Evolutionary conservation across 2,329 filamentous ascomycete genomes (phyloP).

Genomic region (Tolypocladium ovalisporum): DNA sequence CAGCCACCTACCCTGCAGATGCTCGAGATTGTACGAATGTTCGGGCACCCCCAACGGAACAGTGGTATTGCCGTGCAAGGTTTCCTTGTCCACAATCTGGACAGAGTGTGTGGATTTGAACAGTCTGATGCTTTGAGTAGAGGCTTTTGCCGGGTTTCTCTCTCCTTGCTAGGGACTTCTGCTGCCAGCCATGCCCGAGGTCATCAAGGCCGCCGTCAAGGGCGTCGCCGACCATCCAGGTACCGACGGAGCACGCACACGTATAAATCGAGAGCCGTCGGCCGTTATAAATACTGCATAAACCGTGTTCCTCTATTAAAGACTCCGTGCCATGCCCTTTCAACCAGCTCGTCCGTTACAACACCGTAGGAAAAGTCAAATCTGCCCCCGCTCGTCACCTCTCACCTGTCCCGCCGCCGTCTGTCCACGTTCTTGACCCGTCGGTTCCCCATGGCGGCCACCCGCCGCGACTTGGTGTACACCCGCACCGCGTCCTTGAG

Average conservation of each 20-base stretch:
- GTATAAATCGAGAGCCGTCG: neutral
- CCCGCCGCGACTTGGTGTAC: constrained; percentile 53
- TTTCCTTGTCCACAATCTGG: too few relatives aligned
- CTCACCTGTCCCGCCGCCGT: constrained; percentile 10
- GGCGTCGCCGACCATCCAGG: neutral
- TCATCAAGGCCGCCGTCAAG: neutral
- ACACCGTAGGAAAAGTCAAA: neutral
- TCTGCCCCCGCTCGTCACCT: neutral
- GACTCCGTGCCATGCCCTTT: neutral
- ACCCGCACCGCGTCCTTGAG: constrained; percentile 57
- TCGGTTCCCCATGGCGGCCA: constrained; percentile 42
- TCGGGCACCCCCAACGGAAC: neutral
- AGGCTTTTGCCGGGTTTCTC: neutral
- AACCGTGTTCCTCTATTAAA: neutral
- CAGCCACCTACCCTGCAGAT: neutral
- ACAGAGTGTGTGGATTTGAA: too few relatives aligned
- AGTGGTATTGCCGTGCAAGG: too few relatives aligned
- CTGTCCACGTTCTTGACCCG: constrained; percentile 41
- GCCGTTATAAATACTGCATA: neutral
- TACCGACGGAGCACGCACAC: neutral
- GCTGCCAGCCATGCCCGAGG: neutral
- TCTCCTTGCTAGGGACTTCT: neutral
- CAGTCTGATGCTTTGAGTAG: neutral
- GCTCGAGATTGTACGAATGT: too few relatives aligned
- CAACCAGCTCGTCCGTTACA: neutral